Evolutionary conservation across 768 basidiomycete species (phyloP).

Genomic region (Mycena floridula): DNA sequence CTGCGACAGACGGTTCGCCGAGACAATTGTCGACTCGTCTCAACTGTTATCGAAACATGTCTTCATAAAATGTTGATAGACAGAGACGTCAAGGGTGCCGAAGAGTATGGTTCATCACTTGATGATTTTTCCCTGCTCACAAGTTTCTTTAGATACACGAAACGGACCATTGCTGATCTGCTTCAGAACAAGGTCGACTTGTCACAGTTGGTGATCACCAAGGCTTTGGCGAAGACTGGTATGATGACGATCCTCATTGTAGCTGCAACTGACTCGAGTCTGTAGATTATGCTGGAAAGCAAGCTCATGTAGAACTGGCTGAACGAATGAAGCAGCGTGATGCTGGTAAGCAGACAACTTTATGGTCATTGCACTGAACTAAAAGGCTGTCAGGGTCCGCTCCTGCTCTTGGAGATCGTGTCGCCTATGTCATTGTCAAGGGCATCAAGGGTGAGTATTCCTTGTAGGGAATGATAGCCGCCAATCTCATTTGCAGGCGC

Average conservation of each 20-base stretch:
- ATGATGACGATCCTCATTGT: neutral
- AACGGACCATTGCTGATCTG: slow-evolving; percentile 88
- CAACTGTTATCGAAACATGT: slow-evolving; percentile 97
- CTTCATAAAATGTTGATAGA: slow-evolving; percentile 97
- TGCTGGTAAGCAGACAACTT: slow-evolving; percentile 47
- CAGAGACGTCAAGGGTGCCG: slow-evolving; percentile 87
- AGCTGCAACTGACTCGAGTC: neutral
- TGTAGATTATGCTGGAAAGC: slow-evolving; percentile 87
- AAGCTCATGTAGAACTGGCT: slow-evolving; percentile 94
- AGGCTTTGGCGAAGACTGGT: slow-evolving; percentile 88
- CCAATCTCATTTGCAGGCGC: slow-evolving; percentile 50
- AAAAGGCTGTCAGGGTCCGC: slow-evolving; percentile 64
- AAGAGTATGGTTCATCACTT: slow-evolving; percentile 57
- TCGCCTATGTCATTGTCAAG: slow-evolving; percentile 98
- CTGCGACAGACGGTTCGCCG: slow-evolving; percentile 81
- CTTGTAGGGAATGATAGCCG: neutral
- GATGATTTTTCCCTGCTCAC: too few relatives aligned
- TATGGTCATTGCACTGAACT: neutral
- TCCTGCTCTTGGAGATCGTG: slow-evolving; percentile 95
- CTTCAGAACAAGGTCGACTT: slow-evolving; percentile 97
- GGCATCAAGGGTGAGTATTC: slow-evolving; percentile 71
- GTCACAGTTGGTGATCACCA: slow-evolving; percentile 99
- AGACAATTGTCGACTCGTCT: slow-evolving; percentile 97
- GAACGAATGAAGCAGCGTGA: slow-evolving; percentile 95
- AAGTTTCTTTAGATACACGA: slow-evolving; percentile 68